Evolutionary conservation across 2,329 filamentous ascomycete genomes (phyloP).

Genomic region (Harringtonia aguacate): DNA sequence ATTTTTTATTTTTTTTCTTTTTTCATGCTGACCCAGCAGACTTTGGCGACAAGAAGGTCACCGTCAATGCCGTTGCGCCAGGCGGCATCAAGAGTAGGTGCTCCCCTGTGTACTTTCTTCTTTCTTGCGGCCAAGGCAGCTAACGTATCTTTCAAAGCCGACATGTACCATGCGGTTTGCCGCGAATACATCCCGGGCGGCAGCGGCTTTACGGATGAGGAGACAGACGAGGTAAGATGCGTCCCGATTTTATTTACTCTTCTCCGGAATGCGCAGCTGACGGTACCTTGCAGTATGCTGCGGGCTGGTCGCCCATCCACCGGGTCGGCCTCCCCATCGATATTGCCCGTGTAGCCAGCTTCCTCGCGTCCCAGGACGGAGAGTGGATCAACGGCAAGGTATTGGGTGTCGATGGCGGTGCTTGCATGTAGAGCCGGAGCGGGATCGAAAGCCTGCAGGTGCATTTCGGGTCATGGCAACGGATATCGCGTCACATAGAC

Average conservation of each 20-base stretch:
- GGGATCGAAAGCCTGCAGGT: too few relatives aligned
- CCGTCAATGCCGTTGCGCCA: constrained; percentile 24
- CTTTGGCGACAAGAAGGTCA: constrained; percentile 24
- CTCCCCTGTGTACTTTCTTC: not conserved
- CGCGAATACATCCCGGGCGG: constrained; percentile 29
- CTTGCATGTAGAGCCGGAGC: constrained; percentile 14
- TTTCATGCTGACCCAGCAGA: constrained; percentile 14
- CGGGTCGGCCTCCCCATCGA: constrained; percentile 22
- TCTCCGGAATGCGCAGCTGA: not conserved
- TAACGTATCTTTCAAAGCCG: not conserved
- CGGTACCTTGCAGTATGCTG: constrained; percentile 17
- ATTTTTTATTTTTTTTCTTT: too few relatives aligned
- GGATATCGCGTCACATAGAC: too few relatives aligned
- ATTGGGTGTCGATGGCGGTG: constrained; percentile 16
- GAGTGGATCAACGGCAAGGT: constrained; percentile 29
- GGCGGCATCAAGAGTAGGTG: constrained; percentile 22
- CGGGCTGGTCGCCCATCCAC: constrained; percentile 22
- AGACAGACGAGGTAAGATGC: constrained; percentile 13
- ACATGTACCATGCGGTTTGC: constrained; percentile 24
- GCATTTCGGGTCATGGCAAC: too few relatives aligned
- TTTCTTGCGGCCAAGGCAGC: not conserved
- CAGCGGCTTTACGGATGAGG: constrained; percentile 16
- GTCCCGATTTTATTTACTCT: too few relatives aligned
- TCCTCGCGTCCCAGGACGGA: constrained; percentile 22
- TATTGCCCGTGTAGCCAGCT: constrained; percentile 20